These are phyloP conservation scores for Bruguiera sexangula DNA, from an alignment of 345 rosid genomes.

Conservation along the genomic window DNA sequence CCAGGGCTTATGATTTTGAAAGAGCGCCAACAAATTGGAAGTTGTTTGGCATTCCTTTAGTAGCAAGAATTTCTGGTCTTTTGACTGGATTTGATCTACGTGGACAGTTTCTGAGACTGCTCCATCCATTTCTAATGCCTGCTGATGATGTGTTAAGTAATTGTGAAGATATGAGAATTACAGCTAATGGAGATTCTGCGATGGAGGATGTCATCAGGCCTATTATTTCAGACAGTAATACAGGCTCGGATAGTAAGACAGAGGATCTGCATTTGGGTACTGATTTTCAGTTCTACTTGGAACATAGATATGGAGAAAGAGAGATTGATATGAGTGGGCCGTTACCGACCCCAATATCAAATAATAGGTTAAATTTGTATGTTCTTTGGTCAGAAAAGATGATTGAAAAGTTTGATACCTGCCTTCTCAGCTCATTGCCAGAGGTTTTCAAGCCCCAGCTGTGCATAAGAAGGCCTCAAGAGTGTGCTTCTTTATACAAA, in stretches of 20 bases:
- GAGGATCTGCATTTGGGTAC: constrained; percentile 23
- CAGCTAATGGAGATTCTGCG: constrained; percentile 34
- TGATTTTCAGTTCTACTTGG: constrained; percentile 38
- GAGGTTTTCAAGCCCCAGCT: constrained; percentile 21
- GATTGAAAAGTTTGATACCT: constrained; percentile 22
- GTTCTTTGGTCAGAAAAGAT: constrained; percentile 20
- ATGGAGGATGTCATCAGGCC: constrained; percentile 38
- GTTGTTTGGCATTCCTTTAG: constrained; percentile 53
- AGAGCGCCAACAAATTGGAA: constrained; percentile 11
- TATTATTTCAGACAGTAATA: constrained; percentile 15
- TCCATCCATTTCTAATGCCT: constrained; percentile 21
- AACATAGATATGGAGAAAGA: background rate
- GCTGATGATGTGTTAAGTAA: constrained; percentile 22
- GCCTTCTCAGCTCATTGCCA: constrained; percentile 20
- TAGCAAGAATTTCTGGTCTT: constrained; percentile 37
- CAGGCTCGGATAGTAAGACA: constrained; percentile 30
- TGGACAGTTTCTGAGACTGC: constrained; percentile 16
- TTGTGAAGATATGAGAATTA: constrained; percentile 29
- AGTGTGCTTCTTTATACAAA: constrained; percentile 26
- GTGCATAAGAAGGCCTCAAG: constrained; percentile 13
- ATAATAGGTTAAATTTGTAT: background rate
- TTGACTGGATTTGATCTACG: constrained; percentile 13
- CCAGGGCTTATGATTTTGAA: constrained; percentile 24
- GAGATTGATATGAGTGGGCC: constrained; percentile 23
- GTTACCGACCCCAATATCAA: background rate